phyloP scores from a whole-genome alignment of 2,329 filamentous ascomycete genomes.

The Fusarium zealandicum region DNA sequence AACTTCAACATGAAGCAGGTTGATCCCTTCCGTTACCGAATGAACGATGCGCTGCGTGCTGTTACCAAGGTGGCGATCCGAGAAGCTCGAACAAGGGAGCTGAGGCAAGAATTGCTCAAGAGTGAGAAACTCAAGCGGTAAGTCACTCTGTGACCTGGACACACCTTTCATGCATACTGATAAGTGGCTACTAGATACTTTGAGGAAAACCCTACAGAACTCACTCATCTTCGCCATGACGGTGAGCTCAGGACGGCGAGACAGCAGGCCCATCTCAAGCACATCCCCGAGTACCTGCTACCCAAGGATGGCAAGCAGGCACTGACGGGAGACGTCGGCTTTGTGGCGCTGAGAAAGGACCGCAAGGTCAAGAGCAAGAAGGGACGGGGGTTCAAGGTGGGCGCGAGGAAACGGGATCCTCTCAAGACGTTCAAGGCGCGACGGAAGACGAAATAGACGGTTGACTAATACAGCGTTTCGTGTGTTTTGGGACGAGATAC shows the following conservation, averaged over 20 bases:
- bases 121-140: conserved; percentile 87
- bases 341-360: conserved; percentile 72
- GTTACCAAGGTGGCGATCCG: conserved; percentile 90
- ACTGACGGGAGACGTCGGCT: conserved; percentile 73
- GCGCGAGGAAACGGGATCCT: conserved; percentile 77
- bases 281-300: conserved; percentile 92
- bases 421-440: conserved; percentile 85
- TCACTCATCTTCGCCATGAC: conserved; percentile 88
- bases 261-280: conserved; percentile 88
- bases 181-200: conserved; percentile 67
- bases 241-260: conserved; percentile 83
- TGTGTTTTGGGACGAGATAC: conserved; percentile 25
- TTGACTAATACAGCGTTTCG: conserved; percentile 20
- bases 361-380: conserved; percentile 59
- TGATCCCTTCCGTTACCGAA: conserved; percentile 92
- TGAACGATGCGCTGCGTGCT: conserved; percentile 88
- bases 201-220: conserved; percentile 92
- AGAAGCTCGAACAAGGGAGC: conserved; percentile 86
- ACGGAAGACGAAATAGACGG: conserved; percentile 51
- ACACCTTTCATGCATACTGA: not conserved
- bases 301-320: conserved; percentile 78
- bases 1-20: conserved; percentile 94
- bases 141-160: conserved; percentile 1
- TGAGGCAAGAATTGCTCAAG: conserved; percentile 88
- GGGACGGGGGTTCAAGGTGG: conserved; percentile 56